Evolutionary conservation across 805 yeast species (phyloP).

Genomic region (Saccharomycopsis schoenii): DNA sequence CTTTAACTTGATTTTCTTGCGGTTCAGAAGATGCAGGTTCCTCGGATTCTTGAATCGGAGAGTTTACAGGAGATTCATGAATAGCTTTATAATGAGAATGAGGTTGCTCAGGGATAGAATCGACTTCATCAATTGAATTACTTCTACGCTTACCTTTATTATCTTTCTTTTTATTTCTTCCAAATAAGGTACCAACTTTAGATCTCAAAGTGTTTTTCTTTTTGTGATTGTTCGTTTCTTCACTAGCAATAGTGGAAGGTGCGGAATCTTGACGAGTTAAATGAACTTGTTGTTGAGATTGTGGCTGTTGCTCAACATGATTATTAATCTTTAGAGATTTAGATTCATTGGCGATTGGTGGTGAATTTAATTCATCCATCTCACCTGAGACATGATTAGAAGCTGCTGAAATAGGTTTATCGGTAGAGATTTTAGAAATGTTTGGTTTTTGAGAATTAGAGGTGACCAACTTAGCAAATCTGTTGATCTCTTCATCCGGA

Average conservation of each 20-base stretch:
- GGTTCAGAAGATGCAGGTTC: background rate
- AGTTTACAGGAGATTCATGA: background rate
- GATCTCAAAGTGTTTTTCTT: conserved; percentile 40
- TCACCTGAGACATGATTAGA: background rate
- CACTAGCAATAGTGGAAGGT: conserved; percentile 13
- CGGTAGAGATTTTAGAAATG: background rate
- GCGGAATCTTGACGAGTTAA: conserved; percentile 10
- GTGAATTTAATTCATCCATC: background rate
- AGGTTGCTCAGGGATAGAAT: background rate
- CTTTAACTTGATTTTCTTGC: background rate
- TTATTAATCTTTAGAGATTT: background rate
- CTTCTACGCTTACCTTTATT: background rate
- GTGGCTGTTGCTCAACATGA: background rate
- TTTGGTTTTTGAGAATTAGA: background rate
- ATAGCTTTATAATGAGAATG: background rate
- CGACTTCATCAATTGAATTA: conserved; percentile 1
- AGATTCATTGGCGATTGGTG: conserved; percentile 4
- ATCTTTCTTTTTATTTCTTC: conserved; percentile 35
- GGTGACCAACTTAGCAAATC: conserved; percentile 11
- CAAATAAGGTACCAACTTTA: conserved; percentile 65
- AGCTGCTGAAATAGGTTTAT: background rate
- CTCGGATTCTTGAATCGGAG: background rate
- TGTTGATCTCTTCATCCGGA: conserved; percentile 17
- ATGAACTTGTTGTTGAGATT: conserved; percentile 1
- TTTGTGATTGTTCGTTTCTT: conserved; percentile 20